phyloP scores from a whole-genome alignment of 2,329 filamentous ascomycete genomes.

The Mycocentrospora acerina region DNA sequence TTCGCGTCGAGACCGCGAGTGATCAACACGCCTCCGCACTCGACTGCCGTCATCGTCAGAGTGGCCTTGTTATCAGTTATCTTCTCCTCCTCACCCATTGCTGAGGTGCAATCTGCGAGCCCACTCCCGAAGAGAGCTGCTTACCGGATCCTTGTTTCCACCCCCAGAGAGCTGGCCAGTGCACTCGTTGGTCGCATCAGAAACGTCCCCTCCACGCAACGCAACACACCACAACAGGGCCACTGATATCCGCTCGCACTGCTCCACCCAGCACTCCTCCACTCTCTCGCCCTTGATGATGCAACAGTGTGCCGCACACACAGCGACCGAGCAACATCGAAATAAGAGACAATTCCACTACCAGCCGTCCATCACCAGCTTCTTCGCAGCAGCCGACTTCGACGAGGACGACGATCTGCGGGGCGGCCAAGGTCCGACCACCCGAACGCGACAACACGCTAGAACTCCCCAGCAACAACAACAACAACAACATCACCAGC shows the following conservation, averaged over 20 bases:
- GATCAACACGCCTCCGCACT: too few species aligned
- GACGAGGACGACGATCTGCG: slow-evolving; percentile 25
- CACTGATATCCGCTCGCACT: neutral
- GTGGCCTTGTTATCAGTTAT: too few species aligned
- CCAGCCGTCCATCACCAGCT: slow-evolving; percentile 50
- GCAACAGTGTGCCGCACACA: slow-evolving; percentile 13
- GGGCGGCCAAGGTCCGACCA: slow-evolving; percentile 30
- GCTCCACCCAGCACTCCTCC: slow-evolving; percentile 7
- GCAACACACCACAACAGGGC: too few species aligned
- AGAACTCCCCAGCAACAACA: slow-evolving; percentile 8
- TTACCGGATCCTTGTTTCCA: too few species aligned
- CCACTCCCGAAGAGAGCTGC: too few species aligned
- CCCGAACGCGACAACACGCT: slow-evolving; percentile 19
- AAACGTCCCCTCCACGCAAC: too few species aligned
- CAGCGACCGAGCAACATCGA: slow-evolving; percentile 27
- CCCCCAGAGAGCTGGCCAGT: too few species aligned
- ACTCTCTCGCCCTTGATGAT: slow-evolving; percentile 15
- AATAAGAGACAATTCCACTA: slow-evolving; percentile 47
- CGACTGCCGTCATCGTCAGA: too few species aligned
- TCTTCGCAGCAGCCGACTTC: slow-evolving; percentile 38
- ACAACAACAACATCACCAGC: slow-evolving; percentile 16
- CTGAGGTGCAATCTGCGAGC: too few species aligned
- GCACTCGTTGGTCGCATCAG: too few species aligned
- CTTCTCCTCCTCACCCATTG: too few species aligned
- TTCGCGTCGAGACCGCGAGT: too few species aligned